Evolutionary conservation across 352 stramenopile species (phyloP).

Genomic region (Pythium graminicola): DNA sequence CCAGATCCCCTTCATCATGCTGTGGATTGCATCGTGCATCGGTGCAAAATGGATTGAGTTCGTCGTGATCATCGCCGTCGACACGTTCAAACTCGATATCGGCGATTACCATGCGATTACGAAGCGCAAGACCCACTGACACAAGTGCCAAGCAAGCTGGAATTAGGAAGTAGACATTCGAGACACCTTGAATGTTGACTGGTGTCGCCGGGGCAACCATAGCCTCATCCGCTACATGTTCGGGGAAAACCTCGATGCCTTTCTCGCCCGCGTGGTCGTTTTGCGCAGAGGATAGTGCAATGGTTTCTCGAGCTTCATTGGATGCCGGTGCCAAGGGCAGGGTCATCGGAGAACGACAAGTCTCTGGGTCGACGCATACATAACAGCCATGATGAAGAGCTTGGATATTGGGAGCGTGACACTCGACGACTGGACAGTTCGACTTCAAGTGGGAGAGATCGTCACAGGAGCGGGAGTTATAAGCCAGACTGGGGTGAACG

Average conservation of each 20-base stretch:
- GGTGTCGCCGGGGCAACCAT: not conserved
- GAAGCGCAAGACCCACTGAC: constrained; percentile 35
- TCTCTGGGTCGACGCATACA: constrained; percentile 32
- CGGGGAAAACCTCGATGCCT: not conserved
- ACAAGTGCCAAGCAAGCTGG: constrained; percentile 36
- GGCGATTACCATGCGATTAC: constrained; percentile 7
- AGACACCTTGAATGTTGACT: constrained; percentile 20
- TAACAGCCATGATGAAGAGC: constrained; percentile 46
- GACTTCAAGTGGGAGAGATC: constrained; percentile 19
- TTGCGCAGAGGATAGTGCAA: not conserved
- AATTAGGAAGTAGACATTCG: constrained; percentile 41
- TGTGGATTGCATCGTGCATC: constrained; percentile 23
- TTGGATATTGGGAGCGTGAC: constrained; percentile 24
- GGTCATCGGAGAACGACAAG: constrained; percentile 14
- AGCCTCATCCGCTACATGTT: constrained; percentile 3
- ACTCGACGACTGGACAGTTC: constrained; percentile 15
- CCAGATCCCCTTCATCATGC: constrained; percentile 25
- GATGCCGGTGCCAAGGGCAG: not conserved
- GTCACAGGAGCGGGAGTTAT: constrained; percentile 31
- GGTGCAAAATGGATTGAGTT: constrained; percentile 74
- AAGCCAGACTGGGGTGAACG: not conserved
- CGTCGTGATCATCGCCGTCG: constrained; percentile 33
- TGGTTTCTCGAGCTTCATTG: not conserved
- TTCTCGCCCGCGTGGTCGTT: constrained; percentile 1
- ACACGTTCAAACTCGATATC: constrained; percentile 33